Evolutionary conservation across 441 rosid genomes (phyloP).

Genomic region (Populus hybrid): DNA sequence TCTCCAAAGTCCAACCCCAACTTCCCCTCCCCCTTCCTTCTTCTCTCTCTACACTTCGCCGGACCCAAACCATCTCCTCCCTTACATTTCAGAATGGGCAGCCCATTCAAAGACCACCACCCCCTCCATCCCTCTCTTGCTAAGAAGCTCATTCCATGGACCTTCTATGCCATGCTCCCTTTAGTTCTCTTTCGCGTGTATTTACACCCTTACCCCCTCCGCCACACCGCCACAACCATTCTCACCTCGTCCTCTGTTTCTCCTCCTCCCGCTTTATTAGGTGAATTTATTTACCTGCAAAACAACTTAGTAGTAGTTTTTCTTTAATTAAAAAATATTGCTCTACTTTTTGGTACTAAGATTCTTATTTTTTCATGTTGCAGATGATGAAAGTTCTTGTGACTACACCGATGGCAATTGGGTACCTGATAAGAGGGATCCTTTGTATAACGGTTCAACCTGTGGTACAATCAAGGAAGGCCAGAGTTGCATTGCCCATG

Average conservation of each 20-base stretch:
- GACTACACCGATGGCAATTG: conserved; percentile 73
- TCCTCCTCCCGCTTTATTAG: conserved; percentile 25
- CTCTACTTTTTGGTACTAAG: not conserved
- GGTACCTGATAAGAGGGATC: conserved; percentile 68
- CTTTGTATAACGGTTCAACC: conserved; percentile 70
- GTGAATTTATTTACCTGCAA: conserved; percentile 22
- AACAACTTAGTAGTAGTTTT: not conserved
- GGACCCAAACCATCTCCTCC: not conserved
- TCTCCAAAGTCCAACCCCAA: not conserved
- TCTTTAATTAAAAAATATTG: not conserved
- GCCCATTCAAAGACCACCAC: conserved; percentile 31
- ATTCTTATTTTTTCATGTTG: conserved; percentile 8
- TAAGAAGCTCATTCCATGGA: conserved; percentile 47
- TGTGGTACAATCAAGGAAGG: conserved; percentile 81
- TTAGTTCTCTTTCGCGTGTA: conserved; percentile 58
- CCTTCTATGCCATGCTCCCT: conserved; percentile 45
- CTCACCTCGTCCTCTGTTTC: conserved; percentile 24
- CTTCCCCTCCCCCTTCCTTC: not conserved
- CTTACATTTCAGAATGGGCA: conserved; percentile 32
- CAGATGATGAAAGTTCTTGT: conserved; percentile 53
- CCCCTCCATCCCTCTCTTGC: conserved; percentile 19
- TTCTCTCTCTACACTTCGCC: conserved; percentile 3
- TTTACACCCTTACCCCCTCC: conserved; percentile 42
- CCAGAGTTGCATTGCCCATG: conserved; percentile 76
- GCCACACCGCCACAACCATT: conserved; percentile 23